phyloP scores from a whole-genome alignment of 768 basidiomycete genomes.

The Boletus reticuloceps region DNA sequence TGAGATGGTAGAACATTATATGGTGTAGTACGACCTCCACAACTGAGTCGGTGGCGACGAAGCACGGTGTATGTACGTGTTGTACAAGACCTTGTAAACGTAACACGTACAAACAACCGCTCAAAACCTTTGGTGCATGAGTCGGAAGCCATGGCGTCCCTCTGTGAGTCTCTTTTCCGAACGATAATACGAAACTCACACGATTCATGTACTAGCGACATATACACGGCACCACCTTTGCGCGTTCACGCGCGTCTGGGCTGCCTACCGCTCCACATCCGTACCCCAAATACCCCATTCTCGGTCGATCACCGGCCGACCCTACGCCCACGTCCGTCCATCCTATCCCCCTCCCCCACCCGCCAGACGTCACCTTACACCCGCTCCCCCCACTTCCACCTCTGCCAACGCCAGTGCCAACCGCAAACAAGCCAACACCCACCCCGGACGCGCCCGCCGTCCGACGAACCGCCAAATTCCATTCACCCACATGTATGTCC shows the following conservation, averaged over 20 bases:
- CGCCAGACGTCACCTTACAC: slow-evolving; percentile 14
- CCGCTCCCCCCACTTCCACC: neutral
- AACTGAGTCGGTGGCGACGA: too few relatives aligned
- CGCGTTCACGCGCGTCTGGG: neutral
- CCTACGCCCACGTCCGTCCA: neutral
- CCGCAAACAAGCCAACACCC: too few relatives aligned
- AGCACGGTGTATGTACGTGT: slow-evolving; percentile 21
- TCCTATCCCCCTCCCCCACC: slow-evolving; percentile 3
- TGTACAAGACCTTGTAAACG: slow-evolving; percentile 18
- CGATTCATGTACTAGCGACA: neutral
- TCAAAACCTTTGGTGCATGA: neutral
- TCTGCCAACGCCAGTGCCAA: too few relatives aligned
- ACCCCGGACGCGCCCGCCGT: neutral
- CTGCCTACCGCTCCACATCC: neutral
- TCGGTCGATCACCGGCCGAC: slow-evolving; percentile 8
- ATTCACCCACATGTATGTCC: slow-evolving; percentile 41
- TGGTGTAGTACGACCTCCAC: too few relatives aligned
- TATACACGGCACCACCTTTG: slow-evolving; percentile 1
- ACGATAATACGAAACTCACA: neutral
- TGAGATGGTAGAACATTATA: too few relatives aligned
- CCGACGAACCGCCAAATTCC: slow-evolving; percentile 43
- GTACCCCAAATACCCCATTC: slow-evolving; percentile 1
- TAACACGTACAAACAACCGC: slow-evolving; percentile 32
- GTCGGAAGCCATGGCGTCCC: slow-evolving; percentile 1
- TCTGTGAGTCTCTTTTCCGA: slow-evolving; percentile 4